A percentile compares a stretch with the other conserved stretches of the same genome.
phyloP scores from a whole-genome alignment of 176 grass and related monocot genomes.

The Oryza nivara region DNA sequence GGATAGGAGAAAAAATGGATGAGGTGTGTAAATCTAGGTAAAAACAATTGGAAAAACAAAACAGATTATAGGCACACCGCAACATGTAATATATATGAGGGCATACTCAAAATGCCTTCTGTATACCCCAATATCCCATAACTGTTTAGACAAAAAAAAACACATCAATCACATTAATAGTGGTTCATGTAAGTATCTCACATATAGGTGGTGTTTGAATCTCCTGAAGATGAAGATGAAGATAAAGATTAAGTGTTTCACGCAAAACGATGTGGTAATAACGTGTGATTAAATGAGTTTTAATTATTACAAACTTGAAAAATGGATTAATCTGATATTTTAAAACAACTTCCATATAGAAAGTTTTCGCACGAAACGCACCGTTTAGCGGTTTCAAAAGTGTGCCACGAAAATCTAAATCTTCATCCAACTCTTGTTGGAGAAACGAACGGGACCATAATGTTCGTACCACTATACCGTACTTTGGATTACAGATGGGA shows the following conservation, averaged over 20 bases:
- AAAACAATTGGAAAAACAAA: neutral
- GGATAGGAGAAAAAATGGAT: slow-evolving; percentile 6
- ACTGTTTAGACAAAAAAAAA: neutral
- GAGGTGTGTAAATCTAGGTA: neutral
- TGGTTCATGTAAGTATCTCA: slow-evolving; percentile 3
- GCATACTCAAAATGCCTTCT: neutral
- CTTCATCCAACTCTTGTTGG: too few species aligned
- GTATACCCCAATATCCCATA: neutral
- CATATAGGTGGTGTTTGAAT: too few species aligned
- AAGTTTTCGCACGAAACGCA: too few species aligned
- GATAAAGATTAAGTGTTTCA: too few species aligned
- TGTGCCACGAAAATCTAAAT: too few species aligned
- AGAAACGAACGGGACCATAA: neutral
- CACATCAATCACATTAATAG: neutral
- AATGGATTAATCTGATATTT: too few species aligned
- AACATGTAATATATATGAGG: neutral
- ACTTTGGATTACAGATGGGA: neutral
- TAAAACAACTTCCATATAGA: too few species aligned
- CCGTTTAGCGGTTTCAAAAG: too few species aligned
- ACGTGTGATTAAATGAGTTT: too few species aligned
- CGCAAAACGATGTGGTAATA: too few species aligned
- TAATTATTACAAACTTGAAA: too few species aligned
- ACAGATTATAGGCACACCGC: neutral
- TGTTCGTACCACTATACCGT: neutral
- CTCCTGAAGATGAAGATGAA: too few species aligned